phyloP scores from a whole-genome alignment of 148 eudicot genomes.

The Nepenthes gracilis region DNA sequence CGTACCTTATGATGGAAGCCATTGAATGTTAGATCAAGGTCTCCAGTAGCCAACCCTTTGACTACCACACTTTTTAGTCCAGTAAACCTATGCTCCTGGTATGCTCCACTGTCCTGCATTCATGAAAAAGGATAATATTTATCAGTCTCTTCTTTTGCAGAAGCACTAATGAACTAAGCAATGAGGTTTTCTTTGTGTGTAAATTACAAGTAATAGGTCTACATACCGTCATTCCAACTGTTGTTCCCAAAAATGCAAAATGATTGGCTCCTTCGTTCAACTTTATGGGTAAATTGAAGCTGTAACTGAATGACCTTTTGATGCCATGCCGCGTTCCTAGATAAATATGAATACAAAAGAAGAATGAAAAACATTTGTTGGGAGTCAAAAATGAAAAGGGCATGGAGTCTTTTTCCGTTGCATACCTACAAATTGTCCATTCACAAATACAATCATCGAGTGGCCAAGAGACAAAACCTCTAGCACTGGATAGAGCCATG shows the following conservation, averaged over 20 bases:
- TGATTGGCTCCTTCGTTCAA: slow-evolving; percentile 27
- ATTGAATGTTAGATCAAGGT: slow-evolving; percentile 56
- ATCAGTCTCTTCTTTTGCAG: no score
- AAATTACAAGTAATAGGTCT: neutral
- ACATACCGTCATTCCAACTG: slow-evolving; percentile 33
- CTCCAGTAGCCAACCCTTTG: slow-evolving; percentile 68
- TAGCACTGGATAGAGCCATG: slow-evolving; percentile 46
- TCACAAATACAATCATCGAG: slow-evolving; percentile 58
- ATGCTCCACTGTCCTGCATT: slow-evolving; percentile 74
- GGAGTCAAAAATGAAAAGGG: neutral
- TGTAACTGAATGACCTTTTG: slow-evolving; percentile 17
- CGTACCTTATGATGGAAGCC: slow-evolving; percentile 65
- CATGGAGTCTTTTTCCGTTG: neutral
- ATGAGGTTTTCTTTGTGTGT: neutral
- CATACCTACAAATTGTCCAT: slow-evolving; percentile 63
- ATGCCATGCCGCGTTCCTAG: slow-evolving; percentile 22
- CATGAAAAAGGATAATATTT: neutral
- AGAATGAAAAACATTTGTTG: no score
- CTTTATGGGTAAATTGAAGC: slow-evolving; percentile 9
- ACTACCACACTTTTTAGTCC: slow-evolving; percentile 40
- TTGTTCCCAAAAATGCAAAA: slow-evolving; percentile 18
- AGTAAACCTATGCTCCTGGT: slow-evolving; percentile 69
- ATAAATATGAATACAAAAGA: neutral
- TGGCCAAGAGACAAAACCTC: slow-evolving; percentile 62
- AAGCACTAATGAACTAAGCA: no score